Base-by-base conservation (phyloP, 2,329 filamentous ascomycete genomes). In the Sclerotinia nivalis region DNA sequence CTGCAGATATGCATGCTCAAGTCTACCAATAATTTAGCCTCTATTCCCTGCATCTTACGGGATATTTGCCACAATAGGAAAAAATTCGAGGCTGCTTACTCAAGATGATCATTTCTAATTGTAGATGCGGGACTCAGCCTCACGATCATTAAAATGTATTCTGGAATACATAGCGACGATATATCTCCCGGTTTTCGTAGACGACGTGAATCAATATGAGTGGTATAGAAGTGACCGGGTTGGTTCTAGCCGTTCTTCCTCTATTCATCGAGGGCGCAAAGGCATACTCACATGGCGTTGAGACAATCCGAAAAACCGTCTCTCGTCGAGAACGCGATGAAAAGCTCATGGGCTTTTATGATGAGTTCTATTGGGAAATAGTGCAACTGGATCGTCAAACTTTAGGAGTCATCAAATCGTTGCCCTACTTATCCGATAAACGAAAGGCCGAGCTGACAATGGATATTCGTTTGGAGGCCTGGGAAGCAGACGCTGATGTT, bases 331-430 rank as follows among this genome's bases (percentile, higher is more conserved):
- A 52, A 64, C 60, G 60, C 13, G 60, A 64, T 25, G 45, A 64
- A 64, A 64, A 64, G 60, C 60, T 64, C 22, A 64, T 25, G 45
- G 22, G 52, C 4, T 64, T 64, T 28, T 50, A 64, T 50, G 60
- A 64, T 12, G 60, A 64, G 34, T 64, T 64, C 34, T 64, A 64
- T 40, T 64, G 60, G 60, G 60, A 64, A 64, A 64, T 64, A n/a
- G 60, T 62, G 13, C 60, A 62, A 28, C 31, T 62, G n/a, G 60
- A 62, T 25, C 45, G 60, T 34, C 60, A 62, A 37, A 62, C 60
- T 18, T 37, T 50, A 31, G 45, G 28, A 9, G 28, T 37, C 20
- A 62, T 62, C 20, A 62, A 62, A 50, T 62, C 60, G 1, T 6
- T 62, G 3, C 56, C 56, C 5, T 20, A 50, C 15, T 50, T 64